Base-by-base conservation (phyloP, 306 rosid genomes). In the Abrus precatorius region DNA sequence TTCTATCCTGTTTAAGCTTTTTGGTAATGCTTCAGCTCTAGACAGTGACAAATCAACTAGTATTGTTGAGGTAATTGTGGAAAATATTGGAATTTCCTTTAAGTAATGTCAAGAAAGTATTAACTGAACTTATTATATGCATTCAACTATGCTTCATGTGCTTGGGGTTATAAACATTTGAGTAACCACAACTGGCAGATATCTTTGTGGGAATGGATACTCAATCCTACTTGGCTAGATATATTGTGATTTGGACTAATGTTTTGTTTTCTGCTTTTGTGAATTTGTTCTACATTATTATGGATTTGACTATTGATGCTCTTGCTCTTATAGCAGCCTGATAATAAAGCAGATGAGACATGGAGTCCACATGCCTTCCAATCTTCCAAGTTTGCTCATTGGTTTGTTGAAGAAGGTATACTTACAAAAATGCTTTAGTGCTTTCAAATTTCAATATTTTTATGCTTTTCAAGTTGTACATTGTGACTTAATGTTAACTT, bases 361-460 rank as follows among this genome's bases (percentile, higher is more conserved):
- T 81, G 80, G 88, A 84, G 88, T 82, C 87, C 92, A 56, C 89
- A 86, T 63, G 80, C 83, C 57, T 71, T 76, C 63, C 92, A 93
- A 32, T 88, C 97, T 81, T 96, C 99, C 36, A 96, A 89, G 84
- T 93, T 96, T 83, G 97, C 98, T 77, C 92, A 62, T 67, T 96
- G 92, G 98, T 96, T 96, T 85, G 74, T 83, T 68, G 95, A 96
- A 87, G 97, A 93, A 87, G 99, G 99, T 96, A 78, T 91, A 62
- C 76, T 33, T 55, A n/a, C 10, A 28, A 77, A 29, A 3, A 64
- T 70, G 41, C 30, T 74, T 27, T 71, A 65, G 67, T 61, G 14
- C 74, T 82, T 67, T 78, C 45, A 69, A 59, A 71, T 82, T 67
- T 78, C 45, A 69, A 59, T 61, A 76, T 56, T 55, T 63, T 11